phyloP scores from a whole-genome alignment of 768 basidiomycete genomes.

The Leccinum subgranulosum region DNA sequence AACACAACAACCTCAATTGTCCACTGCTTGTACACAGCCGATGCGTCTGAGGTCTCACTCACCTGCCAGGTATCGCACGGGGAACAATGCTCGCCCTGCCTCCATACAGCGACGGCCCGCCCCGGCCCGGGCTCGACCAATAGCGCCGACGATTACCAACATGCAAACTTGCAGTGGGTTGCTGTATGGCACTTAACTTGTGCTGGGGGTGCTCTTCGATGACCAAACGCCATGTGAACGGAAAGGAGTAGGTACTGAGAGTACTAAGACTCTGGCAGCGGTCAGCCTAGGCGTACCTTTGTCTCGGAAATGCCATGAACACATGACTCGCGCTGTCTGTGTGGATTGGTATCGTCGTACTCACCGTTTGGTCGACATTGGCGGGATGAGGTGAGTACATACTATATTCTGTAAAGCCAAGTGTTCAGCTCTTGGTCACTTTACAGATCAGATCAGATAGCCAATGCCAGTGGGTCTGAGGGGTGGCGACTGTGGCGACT shows the following conservation, averaged over 20 bases:
- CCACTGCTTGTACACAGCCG: neutral
- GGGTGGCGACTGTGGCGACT: too few relatives aligned
- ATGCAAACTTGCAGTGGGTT: neutral
- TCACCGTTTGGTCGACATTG: neutral
- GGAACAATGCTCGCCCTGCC: neutral
- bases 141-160: neutral
- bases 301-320: neutral
- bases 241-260: neutral
- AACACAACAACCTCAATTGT: slow-evolving; percentile 2
- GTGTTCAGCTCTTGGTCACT: neutral
- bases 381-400: neutral
- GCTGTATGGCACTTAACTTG: neutral
- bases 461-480: neutral
- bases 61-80: neutral
- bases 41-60: neutral
- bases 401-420: neutral
- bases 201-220: neutral
- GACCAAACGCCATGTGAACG: neutral
- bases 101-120: neutral
- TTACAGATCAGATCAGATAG: neutral
- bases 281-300: neutral
- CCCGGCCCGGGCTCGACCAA: neutral
- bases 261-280: neutral
- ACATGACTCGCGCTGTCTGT: neutral
- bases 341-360: neutral